These are phyloP conservation scores for Nemania abortiva DNA, from an alignment of 2,329 filamentous ascomycete genomes.

Conservation along the genomic window DNA sequence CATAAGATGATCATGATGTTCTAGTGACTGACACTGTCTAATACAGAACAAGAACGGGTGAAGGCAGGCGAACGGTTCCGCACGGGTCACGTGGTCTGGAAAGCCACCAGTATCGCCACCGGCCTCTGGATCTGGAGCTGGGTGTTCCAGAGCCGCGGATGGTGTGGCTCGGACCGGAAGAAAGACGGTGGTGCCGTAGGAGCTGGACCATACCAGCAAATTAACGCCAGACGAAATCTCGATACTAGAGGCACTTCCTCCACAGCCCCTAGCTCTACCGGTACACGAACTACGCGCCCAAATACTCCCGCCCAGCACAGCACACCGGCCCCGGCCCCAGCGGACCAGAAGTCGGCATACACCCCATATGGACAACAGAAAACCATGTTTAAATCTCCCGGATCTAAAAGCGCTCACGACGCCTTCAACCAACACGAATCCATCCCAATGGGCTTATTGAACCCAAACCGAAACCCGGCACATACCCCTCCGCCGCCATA, in stretches of 20 bases:
- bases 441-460: conserved; percentile 23
- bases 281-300: background rate
- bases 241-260: background rate
- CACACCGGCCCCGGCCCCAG: too few relatives aligned
- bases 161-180: conserved; percentile 18
- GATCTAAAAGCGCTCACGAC: background rate
- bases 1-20: background rate
- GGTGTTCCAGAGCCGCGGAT: conserved; percentile 30
- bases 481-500: conserved; percentile 22
- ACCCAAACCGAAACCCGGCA: background rate
- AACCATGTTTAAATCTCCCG: conserved; percentile 2
- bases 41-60: conserved; percentile 32
- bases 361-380: conserved; percentile 1
- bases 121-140: conserved; percentile 38
- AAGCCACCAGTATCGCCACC: conserved; percentile 36
- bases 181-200: background rate
- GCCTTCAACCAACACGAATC: conserved; percentile 13
- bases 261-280: background rate
- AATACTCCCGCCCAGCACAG: conserved; percentile 11
- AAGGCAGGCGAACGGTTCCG: conserved; percentile 29
- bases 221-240: conserved; percentile 5
- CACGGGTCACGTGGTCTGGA: conserved; percentile 34
- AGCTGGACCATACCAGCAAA: conserved; percentile 18
- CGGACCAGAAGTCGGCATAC: conserved; percentile 6
- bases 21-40: conserved; percentile 5